Conservation (phyloP, 371 early-diverging fungal genomes). For the Gilbertella persicaria region DNA sequence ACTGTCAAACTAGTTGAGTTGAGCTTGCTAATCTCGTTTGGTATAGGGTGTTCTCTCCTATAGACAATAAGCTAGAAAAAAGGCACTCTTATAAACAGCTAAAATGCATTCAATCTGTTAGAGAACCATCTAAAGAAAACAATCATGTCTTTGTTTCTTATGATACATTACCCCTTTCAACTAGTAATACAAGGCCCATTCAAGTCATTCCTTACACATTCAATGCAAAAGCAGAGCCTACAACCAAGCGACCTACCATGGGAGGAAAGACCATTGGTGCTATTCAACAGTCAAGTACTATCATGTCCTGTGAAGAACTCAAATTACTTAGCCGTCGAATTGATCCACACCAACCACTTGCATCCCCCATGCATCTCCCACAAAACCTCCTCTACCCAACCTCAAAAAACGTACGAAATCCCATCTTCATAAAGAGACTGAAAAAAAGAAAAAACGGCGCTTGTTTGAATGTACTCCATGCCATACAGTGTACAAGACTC, state of each 20-base stretch:
- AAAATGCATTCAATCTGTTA: background rate
- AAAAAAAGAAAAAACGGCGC: slow-evolving; percentile 4
- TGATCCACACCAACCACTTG: slow-evolving; percentile 32
- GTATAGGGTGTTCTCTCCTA: background rate
- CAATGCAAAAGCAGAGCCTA: slow-evolving; percentile 4
- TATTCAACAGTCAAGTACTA: slow-evolving; percentile 11
- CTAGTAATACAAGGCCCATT: no score
- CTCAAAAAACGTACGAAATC: slow-evolving; percentile 8
- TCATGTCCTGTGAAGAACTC: slow-evolving; percentile 38
- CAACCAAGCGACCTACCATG: slow-evolving; percentile 20
- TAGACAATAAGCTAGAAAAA: slow-evolving; percentile 1
- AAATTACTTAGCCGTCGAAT: slow-evolving; percentile 44
- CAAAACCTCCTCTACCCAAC: slow-evolving; percentile 39
- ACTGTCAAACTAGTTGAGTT: no score
- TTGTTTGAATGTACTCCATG: slow-evolving; percentile 48
- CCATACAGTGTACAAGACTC: slow-evolving; percentile 49
- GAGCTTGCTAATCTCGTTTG: no score
- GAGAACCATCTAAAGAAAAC: background rate
- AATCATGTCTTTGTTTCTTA: slow-evolving; percentile 2
- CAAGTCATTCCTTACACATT: slow-evolving; percentile 9
- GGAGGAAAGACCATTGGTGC: slow-evolving; percentile 33
- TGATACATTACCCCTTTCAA: background rate
- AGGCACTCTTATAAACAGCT: background rate
- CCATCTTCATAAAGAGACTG: background rate
- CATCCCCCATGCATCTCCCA: slow-evolving; percentile 38